phyloP scores from a whole-genome alignment of 495 filamentous ascomycete species.

The Entonaema liquescens region DNA sequence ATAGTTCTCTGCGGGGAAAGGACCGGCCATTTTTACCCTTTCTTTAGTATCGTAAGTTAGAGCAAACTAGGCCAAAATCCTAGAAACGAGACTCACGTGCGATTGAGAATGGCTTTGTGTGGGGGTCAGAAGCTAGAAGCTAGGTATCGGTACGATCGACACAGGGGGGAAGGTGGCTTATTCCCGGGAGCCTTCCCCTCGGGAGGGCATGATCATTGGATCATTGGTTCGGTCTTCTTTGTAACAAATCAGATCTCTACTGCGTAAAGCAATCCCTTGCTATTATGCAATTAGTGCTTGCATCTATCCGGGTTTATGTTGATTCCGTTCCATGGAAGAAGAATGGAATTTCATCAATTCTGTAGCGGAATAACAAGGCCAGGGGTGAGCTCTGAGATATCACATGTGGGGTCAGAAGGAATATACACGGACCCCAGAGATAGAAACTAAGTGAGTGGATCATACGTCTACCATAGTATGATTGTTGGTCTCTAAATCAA shows the following conservation, averaged over 20 bases:
- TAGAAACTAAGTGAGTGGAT: background rate
- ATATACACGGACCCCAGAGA: background rate
- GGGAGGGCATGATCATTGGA: conserved; percentile 23
- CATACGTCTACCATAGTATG: background rate
- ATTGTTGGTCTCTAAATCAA: conserved; percentile 2
- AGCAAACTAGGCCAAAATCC: conserved; percentile 12
- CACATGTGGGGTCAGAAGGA: background rate
- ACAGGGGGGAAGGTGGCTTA: conserved; percentile 34
- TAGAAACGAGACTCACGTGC: conserved; percentile 30
- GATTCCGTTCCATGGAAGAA: no score
- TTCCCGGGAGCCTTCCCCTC: conserved; percentile 33
- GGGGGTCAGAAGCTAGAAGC: conserved; percentile 38
- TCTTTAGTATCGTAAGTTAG: conserved; percentile 20
- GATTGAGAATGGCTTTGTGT: conserved; percentile 9
- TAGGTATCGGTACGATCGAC: conserved; percentile 40
- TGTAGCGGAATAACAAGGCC: background rate
- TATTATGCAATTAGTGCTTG: conserved; percentile 13
- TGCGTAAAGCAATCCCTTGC: background rate
- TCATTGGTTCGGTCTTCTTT: conserved; percentile 17
- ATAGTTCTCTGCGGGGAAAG: conserved; percentile 3
- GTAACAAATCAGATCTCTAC: conserved; percentile 18
- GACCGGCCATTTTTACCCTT: conserved; percentile 2
- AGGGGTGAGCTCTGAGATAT: background rate
- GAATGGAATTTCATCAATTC: background rate
- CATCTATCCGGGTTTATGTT: background rate